Evolutionary conservation across 2,329 filamentous ascomycete species (phyloP).

Genomic region (Phialocephala subalpina): DNA sequence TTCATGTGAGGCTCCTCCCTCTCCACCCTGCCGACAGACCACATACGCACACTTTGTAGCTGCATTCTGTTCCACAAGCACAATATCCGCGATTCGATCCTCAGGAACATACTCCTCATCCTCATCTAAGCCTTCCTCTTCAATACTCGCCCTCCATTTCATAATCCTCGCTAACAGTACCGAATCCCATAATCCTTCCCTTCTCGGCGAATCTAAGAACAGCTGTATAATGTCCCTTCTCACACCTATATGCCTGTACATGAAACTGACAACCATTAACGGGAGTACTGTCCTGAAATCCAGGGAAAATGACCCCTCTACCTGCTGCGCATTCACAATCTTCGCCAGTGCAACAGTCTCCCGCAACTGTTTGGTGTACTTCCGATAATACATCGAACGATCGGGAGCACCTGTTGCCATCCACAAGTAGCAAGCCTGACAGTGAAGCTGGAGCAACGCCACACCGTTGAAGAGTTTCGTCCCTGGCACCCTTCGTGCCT

Average conservation of each 20-base stretch:
- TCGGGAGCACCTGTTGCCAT: background rate
- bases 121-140: constrained; percentile 15
- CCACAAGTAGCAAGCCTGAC: background rate
- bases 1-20: background rate
- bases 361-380: constrained; percentile 10
- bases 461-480: background rate
- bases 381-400: constrained; percentile 5
- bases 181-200: constrained; percentile 21
- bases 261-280: constrained; percentile 15
- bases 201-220: constrained; percentile 12
- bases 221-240: constrained; percentile 13
- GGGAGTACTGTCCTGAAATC: constrained; percentile 19
- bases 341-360: constrained; percentile 17
- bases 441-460: background rate
- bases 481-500: background rate
- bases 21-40: background rate
- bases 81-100: constrained; percentile 7
- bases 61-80: constrained; percentile 7
- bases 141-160: constrained; percentile 23
- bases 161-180: constrained; percentile 19
- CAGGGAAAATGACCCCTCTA: constrained; percentile 9
- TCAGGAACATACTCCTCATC: constrained; percentile 21
- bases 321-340: background rate
- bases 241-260: constrained; percentile 14
- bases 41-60: background rate